These are phyloP conservation scores for Elsinoe fawcettii DNA, from an alignment of 2,329 filamentous ascomycete species.

Conservation along the genomic window DNA sequence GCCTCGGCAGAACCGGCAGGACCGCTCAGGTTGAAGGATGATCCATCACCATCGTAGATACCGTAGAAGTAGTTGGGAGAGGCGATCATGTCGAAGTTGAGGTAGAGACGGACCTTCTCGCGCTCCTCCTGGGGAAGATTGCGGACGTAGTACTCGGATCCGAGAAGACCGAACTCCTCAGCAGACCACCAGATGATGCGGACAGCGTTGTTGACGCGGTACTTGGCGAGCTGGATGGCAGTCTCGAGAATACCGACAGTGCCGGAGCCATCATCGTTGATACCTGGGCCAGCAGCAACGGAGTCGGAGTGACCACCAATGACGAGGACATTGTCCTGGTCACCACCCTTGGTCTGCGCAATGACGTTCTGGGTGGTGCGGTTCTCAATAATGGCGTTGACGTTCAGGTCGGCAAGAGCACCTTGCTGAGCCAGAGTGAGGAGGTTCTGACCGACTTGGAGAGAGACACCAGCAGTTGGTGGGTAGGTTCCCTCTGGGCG, in stretches of 20 bases:
- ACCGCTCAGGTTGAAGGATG: slow-evolving; percentile 46
- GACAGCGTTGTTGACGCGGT: slow-evolving; percentile 61
- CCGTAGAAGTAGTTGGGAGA: slow-evolving; percentile 52
- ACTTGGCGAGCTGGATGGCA: slow-evolving; percentile 57
- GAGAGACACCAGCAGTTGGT: slow-evolving; percentile 60
- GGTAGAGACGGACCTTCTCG: slow-evolving; percentile 56
- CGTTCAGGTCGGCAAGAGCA: slow-evolving; percentile 33
- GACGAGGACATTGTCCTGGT: slow-evolving; percentile 51
- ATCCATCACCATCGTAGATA: slow-evolving; percentile 52
- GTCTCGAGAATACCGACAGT: slow-evolving; percentile 53
- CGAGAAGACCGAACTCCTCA: slow-evolving; percentile 57
- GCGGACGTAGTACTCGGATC: slow-evolving; percentile 50
- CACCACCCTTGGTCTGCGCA: slow-evolving; percentile 51
- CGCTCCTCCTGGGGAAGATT: slow-evolving; percentile 43
- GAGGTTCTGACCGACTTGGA: slow-evolving; percentile 51
- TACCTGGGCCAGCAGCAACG: slow-evolving; percentile 56
- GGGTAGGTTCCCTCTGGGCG: slow-evolving; percentile 49
- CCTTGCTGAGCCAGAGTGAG: slow-evolving; percentile 45
- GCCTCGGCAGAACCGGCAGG: slow-evolving; percentile 58
- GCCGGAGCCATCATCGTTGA: slow-evolving; percentile 72
- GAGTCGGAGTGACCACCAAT: slow-evolving; percentile 56
- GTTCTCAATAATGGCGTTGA: slow-evolving; percentile 41
- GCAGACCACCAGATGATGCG: slow-evolving; percentile 62
- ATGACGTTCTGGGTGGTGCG: slow-evolving; percentile 51
- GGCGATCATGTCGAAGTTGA: slow-evolving; percentile 66